phyloP scores from a whole-genome alignment of 768 basidiomycete genomes.

The Auriscalpium microsporum region DNA sequence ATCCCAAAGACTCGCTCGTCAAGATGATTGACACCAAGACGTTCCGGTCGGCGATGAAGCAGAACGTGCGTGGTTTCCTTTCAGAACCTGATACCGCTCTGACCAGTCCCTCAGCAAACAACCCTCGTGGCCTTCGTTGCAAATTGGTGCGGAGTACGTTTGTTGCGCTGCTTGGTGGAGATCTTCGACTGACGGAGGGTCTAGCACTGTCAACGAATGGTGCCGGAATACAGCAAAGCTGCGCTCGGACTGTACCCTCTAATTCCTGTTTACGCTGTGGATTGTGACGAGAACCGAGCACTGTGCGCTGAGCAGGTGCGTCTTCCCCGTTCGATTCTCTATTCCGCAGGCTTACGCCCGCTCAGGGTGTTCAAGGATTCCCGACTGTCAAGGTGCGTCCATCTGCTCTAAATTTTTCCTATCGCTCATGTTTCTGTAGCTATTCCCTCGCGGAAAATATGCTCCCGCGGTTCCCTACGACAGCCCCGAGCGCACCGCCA shows the following conservation, averaged over 20 bases:
- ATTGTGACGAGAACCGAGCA: constrained; percentile 84
- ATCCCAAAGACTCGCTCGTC: constrained; percentile 37
- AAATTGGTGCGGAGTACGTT: constrained; percentile 85
- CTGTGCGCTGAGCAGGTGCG: constrained; percentile 72
- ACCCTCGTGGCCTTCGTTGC: constrained; percentile 85
- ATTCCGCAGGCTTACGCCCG: neutral
- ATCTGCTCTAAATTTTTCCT: neutral
- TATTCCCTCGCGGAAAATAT: constrained; percentile 71
- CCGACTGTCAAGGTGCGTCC: constrained; percentile 76
- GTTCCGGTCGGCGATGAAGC: constrained; percentile 66
- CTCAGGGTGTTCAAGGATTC: constrained; percentile 76
- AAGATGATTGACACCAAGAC: constrained; percentile 65
- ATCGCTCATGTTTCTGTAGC: constrained; percentile 27
- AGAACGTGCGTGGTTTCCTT: constrained; percentile 47
- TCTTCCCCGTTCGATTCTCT: neutral
- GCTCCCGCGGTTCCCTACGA: constrained; percentile 59
- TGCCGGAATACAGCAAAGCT: constrained; percentile 78
- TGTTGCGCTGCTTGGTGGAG: neutral
- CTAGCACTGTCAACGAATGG: constrained; percentile 80
- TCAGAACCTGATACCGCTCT: neutral
- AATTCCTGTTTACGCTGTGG: constrained; percentile 85
- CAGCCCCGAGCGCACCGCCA: constrained; percentile 59
- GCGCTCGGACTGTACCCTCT: constrained; percentile 73
- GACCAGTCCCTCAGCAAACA: constrained; percentile 41
- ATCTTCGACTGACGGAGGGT: neutral